Base-by-base conservation (phyloP, 2,329 filamentous ascomycete species). In the Blastomyces gilchristii region DNA sequence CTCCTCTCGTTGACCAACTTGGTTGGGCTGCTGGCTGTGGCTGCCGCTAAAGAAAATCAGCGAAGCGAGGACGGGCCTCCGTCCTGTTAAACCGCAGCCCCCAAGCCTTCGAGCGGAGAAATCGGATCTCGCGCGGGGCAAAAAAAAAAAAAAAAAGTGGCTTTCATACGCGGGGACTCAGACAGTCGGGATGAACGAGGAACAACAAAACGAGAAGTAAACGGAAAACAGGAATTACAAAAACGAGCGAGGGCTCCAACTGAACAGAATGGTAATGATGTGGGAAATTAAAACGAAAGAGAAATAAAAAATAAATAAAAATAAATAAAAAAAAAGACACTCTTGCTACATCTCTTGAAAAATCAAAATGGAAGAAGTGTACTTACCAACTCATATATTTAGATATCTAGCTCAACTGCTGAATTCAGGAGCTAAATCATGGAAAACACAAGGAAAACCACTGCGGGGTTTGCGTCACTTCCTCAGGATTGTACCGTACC, bases 71-170 rank as follows among this genome's bases (percentile, higher is more conserved):
- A n/a, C 9, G 37, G 37, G 11, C 9, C 54, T 4, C 5, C 31
- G 34, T 41, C 34, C 18, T 37, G 18, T 57, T 25, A 25, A 25
- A 14, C 31, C 12, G 37, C 34, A n/a, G 7, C 28, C 5, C 28
- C 52, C 12, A 18, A 34, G 11, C 5, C 52, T 14, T 54, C n/a
- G 37, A 41, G 54, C 37, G 54, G 54, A 57, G 37, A 43, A 37
- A 43, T 28, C 9, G n/a, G 37, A 57, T 57, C 54, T 39, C 37
- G 37, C 54, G 54, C 34, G 54, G 54, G 54, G 54, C 54, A 57
- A 57, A 34, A 14, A 34, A 14, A 57, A 34, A 14, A 34, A 14
- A 25, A 57, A 37, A 1, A 37, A 37, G 34, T 57, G 54, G 54
- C 37, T 57, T 37, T 41, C 34, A 57, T 43, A 41, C 9, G 37